Evolutionary conservation across 768 basidiomycete genomes (phyloP).

Genomic region (Asterophora lycoperdoides): DNA sequence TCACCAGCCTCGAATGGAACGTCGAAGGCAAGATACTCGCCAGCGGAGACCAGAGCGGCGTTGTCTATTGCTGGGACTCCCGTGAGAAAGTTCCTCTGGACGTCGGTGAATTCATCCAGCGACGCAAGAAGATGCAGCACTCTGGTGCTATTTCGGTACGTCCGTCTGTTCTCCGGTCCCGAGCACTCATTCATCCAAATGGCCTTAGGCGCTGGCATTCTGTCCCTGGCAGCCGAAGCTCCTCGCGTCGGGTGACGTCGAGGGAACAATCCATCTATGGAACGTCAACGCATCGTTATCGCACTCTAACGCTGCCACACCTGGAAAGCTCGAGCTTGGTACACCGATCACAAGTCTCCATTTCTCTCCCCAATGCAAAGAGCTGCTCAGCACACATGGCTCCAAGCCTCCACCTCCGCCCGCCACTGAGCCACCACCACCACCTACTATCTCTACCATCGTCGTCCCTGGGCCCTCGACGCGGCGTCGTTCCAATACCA

Average conservation of each 20-base stretch:
- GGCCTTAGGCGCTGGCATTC: slow-evolving; percentile 73
- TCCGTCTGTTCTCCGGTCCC: slow-evolving; percentile 4
- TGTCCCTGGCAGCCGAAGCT: slow-evolving; percentile 84
- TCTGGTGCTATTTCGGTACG: slow-evolving; percentile 50
- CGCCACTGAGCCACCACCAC: neutral
- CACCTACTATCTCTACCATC: too few species aligned
- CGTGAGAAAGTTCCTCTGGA: slow-evolving; percentile 49
- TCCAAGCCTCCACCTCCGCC: slow-evolving; percentile 19
- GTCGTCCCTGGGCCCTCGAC: too few species aligned
- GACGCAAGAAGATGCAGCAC: slow-evolving; percentile 72
- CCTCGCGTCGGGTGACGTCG: slow-evolving; percentile 71
- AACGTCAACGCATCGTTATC: slow-evolving; percentile 41
- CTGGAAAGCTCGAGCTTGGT: slow-evolving; percentile 43
- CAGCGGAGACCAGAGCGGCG: slow-evolving; percentile 72
- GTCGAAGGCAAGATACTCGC: slow-evolving; percentile 63
- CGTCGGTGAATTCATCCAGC: slow-evolving; percentile 49
- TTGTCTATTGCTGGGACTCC: slow-evolving; percentile 74
- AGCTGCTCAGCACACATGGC: slow-evolving; percentile 79
- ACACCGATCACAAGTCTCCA: slow-evolving; percentile 67
- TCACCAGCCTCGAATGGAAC: slow-evolving; percentile 67
- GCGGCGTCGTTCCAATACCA: slow-evolving; percentile 1
- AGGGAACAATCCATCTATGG: slow-evolving; percentile 54
- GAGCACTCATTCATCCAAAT: neutral
- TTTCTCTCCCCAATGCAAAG: slow-evolving; percentile 78
- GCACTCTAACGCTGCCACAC: slow-evolving; percentile 40